These are phyloP conservation scores for Hanseniaspora guilliermondii DNA, from an alignment of 805 yeast species.

Conservation along the genomic window DNA sequence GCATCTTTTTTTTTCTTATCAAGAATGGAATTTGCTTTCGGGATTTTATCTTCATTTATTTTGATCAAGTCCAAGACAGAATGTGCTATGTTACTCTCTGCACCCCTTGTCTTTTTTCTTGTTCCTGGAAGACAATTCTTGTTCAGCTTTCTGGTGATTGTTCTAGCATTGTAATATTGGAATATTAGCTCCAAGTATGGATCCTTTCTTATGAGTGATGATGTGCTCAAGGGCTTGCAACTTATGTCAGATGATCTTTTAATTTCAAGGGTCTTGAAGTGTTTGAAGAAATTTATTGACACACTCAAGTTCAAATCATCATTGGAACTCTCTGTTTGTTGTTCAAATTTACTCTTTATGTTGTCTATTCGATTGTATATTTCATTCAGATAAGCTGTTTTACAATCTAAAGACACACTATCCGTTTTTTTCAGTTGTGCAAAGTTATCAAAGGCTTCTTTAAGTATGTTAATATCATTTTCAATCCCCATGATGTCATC, in stretches of 20 bases:
- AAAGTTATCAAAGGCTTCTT: not conserved
- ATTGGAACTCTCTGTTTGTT: no score
- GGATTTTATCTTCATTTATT: slow-evolving; percentile 12
- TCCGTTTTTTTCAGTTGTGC: not conserved
- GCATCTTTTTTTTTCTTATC: slow-evolving; percentile 11
- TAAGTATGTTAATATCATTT: not conserved
- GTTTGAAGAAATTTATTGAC: slow-evolving; percentile 1
- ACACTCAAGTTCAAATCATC: not conserved
- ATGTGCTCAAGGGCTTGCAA: slow-evolving; percentile 8
- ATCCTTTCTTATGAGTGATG: slow-evolving; percentile 8
- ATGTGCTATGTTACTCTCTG: slow-evolving; percentile 11
- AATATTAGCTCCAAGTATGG: slow-evolving; percentile 3
- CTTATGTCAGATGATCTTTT: slow-evolving; percentile 14
- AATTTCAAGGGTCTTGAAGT: slow-evolving; percentile 9
- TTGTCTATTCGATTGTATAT: not conserved
- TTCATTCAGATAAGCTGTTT: not conserved
- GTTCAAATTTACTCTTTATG: not conserved
- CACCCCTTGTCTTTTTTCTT: not conserved
- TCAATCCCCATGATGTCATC: not conserved
- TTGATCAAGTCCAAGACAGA: slow-evolving; percentile 13
- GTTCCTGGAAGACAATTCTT: slow-evolving; percentile 7
- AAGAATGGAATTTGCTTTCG: slow-evolving; percentile 11
- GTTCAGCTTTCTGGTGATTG: slow-evolving; percentile 4
- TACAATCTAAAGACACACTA: not conserved
- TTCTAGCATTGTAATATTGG: slow-evolving; percentile 13